These are phyloP conservation scores for Salix viminalis DNA, from an alignment of 345 rosid species.

Conservation along the genomic window DNA sequence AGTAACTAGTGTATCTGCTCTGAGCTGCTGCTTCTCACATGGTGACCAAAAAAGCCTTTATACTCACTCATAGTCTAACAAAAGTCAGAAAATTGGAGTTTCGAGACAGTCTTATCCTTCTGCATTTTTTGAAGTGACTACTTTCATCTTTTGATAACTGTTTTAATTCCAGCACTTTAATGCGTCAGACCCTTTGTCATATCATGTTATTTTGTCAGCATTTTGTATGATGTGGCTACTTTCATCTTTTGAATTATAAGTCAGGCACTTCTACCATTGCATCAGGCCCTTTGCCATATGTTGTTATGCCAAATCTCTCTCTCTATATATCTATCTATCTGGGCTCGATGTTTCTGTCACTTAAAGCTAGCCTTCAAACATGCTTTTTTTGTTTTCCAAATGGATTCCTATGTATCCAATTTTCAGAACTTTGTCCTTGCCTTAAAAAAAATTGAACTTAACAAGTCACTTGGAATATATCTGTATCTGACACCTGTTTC, in stretches of 20 bases:
- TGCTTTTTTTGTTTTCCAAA: not conserved
- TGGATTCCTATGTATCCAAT: not conserved
- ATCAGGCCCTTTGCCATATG: not conserved
- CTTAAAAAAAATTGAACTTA: too few relatives aligned
- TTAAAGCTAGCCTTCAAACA: not conserved
- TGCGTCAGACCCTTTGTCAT: not conserved
- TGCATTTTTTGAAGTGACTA: not conserved
- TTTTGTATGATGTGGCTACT: not conserved
- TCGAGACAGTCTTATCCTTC: not conserved
- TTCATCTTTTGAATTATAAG: too few relatives aligned
- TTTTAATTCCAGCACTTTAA: not conserved
- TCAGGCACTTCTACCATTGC: not conserved
- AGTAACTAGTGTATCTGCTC: not conserved
- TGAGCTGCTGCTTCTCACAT: not conserved
- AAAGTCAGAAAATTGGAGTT: not conserved
- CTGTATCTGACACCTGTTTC: not conserved
- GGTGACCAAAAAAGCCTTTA: not conserved
- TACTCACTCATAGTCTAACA: not conserved
- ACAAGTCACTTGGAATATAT: not conserved
- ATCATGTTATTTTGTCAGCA: not conserved
- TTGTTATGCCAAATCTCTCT: not conserved
- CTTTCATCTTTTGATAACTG: not conserved
- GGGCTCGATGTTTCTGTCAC: too few relatives aligned
- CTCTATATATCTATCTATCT: too few relatives aligned
- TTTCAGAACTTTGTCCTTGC: not conserved